Evolutionary conservation across 1,139 yeast species (phyloP), one percentile per base, ranked within the genome.

Genomic region (Suhomyces bokatorum): DNA sequence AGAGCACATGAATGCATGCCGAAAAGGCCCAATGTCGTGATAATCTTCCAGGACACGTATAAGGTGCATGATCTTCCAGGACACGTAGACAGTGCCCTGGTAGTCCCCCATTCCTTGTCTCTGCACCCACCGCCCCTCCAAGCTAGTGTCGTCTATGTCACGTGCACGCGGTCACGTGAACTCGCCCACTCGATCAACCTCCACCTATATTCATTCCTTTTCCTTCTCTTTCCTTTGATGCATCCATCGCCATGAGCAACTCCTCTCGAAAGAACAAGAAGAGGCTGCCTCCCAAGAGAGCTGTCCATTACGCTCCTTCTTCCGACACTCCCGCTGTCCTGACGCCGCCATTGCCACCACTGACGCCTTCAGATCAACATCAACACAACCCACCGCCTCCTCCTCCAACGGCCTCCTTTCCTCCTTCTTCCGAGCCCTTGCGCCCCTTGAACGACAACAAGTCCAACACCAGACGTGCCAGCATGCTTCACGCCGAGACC

Each of bases 191-290:
- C 26, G 38, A 35, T 35, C 24, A 27, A 22, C 9, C 26, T 16
- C 24, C 17, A 14, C 14, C 29, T 11, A 14, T 22, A 17, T 31
- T 14, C 15, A 15, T 10, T 15, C 15, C 17, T 22, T 20, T 15
- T 29, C 15, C 14, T 22, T 14, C 27, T 14, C 22, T 13, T 32
- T 33, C 34, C 36, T 26, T 38, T 39, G 41, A 30, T 42, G 45
- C 17, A 26, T 27, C 39, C 2, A 15, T 13, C 34, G 29, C 14
- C 27, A 45, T 41, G 45, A 42, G 37, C 26, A 40, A 24, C 13
- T 9, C 42, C 26, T 37, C 41, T 16, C 44, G 44, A 30, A 45
- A 42, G 27, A 39, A 42, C 34, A 45, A 42, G 29, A 41, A 39
- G 36, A 35, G 32, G 35, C 42, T 27, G 40, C 37, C 42, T 17